Percentiles rank a stretch among this genome's conserved stretches.
Evolutionary conservation across 768 basidiomycete genomes (phyloP).

Genomic region (Suillus brevipes): DNA sequence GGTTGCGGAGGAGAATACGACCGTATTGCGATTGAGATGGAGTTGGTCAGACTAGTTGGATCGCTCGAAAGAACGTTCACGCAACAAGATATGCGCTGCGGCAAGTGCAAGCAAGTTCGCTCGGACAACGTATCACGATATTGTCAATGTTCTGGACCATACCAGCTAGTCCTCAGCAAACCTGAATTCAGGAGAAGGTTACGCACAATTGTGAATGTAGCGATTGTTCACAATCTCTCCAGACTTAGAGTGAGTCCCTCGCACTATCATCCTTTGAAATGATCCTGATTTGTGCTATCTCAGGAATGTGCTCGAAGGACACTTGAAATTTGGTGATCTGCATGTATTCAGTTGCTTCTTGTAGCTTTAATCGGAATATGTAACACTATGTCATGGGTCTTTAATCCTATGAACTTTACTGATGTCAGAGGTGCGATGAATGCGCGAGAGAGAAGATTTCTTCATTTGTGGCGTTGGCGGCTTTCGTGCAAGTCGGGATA

Average conservation of each 20-base stretch:
- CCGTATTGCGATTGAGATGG: conserved; percentile 81
- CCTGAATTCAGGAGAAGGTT: conserved; percentile 70
- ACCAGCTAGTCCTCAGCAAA: conserved; percentile 70
- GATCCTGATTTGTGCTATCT: background rate
- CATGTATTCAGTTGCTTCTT: background rate
- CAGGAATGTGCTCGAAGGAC: conserved; percentile 43
- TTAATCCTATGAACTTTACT: too few relatives aligned
- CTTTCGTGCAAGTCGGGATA: conserved; percentile 2
- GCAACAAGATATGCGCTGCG: conserved; percentile 88
- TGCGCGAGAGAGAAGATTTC: background rate
- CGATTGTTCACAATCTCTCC: conserved; percentile 66
- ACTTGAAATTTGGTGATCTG: conserved; percentile 37
- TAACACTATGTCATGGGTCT: background rate
- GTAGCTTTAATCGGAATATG: conserved; percentile 1
- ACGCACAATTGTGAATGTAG: conserved; percentile 81
- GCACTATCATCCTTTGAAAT: background rate
- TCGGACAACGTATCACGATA: conserved; percentile 83
- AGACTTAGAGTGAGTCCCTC: conserved; percentile 59
- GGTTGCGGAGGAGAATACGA: conserved; percentile 87
- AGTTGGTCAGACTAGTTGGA: conserved; percentile 75
- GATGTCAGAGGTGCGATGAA: background rate
- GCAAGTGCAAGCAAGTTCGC: conserved; percentile 88
- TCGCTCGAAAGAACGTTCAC: conserved; percentile 71
- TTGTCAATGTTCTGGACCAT: conserved; percentile 88
- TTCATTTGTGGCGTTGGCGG: background rate